Conservation (phyloP, 139 green algal species). For the Coccomyxa sp. region DNA sequence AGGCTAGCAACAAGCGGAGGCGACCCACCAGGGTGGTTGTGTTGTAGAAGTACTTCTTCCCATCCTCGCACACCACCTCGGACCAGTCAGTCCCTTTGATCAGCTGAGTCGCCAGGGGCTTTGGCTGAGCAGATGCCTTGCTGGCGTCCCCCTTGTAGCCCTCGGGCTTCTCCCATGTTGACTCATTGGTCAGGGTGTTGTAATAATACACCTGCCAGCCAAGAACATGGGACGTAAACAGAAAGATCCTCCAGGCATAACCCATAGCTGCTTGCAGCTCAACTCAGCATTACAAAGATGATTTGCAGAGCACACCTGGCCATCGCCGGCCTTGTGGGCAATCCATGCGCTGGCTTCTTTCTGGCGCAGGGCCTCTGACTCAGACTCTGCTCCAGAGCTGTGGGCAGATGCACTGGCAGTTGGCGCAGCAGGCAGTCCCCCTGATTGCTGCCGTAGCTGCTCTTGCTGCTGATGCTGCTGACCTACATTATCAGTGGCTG, state of each 20-base stretch:
- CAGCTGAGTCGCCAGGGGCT: constrained; percentile 18
- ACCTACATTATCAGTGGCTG: too few relatives aligned
- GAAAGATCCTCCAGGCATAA: neutral
- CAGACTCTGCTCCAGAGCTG: neutral
- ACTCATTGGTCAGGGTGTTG: constrained; percentile 61
- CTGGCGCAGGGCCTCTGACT: constrained; percentile 15
- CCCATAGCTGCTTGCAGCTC: neutral
- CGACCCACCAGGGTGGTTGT: constrained; percentile 8
- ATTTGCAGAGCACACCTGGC: constrained; percentile 28
- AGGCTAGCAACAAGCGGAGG: too few relatives aligned
- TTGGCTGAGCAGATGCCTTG: constrained; percentile 10
- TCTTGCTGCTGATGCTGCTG: neutral
- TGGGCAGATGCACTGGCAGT: neutral
- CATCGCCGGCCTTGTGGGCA: constrained; percentile 52
- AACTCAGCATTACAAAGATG: too few relatives aligned
- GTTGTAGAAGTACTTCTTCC: constrained; percentile 76
- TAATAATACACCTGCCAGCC: constrained; percentile 61
- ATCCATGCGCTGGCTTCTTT: constrained; percentile 36
- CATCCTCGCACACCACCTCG: constrained; percentile 74
- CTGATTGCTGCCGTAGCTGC: neutral
- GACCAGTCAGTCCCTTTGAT: constrained; percentile 69
- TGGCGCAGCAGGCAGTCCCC: neutral
- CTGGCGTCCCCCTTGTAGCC: constrained; percentile 40
- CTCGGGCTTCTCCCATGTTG: constrained; percentile 45
- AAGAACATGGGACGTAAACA: neutral